phyloP scores from a whole-genome alignment of 495 filamentous ascomycete genomes.

The Sphaerosporella brunnea region DNA sequence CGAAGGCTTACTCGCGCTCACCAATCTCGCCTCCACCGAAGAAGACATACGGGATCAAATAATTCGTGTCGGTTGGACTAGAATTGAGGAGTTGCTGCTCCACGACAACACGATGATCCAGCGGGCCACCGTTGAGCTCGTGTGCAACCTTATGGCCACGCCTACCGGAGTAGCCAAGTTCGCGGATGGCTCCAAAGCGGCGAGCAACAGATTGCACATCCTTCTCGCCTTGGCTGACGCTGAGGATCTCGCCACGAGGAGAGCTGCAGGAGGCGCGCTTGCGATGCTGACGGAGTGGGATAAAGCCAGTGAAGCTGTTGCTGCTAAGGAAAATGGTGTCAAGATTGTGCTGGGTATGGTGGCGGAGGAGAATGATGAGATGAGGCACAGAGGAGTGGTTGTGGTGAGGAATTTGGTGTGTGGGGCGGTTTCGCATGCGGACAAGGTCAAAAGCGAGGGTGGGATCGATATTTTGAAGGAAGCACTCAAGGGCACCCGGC shows the following conservation, averaged over 20 bases:
- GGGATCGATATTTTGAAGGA: slow-evolving; percentile 44
- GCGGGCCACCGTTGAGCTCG: slow-evolving; percentile 67
- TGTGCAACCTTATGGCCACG: slow-evolving; percentile 78
- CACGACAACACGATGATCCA: slow-evolving; percentile 57
- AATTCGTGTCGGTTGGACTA: slow-evolving; percentile 50
- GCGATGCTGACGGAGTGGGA: slow-evolving; percentile 69
- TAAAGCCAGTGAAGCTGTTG: slow-evolving; percentile 47
- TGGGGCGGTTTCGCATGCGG: slow-evolving; percentile 10
- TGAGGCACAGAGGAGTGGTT: slow-evolving; percentile 62
- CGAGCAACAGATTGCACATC: slow-evolving; percentile 57
- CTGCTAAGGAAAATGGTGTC: slow-evolving; percentile 47
- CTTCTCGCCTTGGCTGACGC: slow-evolving; percentile 73
- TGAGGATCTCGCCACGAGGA: slow-evolving; percentile 59
- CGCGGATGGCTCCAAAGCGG: slow-evolving; percentile 47
- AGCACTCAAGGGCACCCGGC: slow-evolving; percentile 45
- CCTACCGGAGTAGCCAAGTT: slow-evolving; percentile 59
- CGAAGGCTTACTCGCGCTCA: slow-evolving; percentile 76
- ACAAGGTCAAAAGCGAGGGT: slow-evolving; percentile 29
- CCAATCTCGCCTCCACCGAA: slow-evolving; percentile 69
- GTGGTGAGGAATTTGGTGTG: slow-evolving; percentile 46
- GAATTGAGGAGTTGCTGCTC: slow-evolving; percentile 67
- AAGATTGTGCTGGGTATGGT: slow-evolving; percentile 56
- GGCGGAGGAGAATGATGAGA: slow-evolving; percentile 52
- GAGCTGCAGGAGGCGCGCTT: slow-evolving; percentile 72
- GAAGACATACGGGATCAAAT: slow-evolving; percentile 49